phyloP scores from a whole-genome alignment of 1,284 basidiomycete species.

The Singerocomus inundabilis region DNA sequence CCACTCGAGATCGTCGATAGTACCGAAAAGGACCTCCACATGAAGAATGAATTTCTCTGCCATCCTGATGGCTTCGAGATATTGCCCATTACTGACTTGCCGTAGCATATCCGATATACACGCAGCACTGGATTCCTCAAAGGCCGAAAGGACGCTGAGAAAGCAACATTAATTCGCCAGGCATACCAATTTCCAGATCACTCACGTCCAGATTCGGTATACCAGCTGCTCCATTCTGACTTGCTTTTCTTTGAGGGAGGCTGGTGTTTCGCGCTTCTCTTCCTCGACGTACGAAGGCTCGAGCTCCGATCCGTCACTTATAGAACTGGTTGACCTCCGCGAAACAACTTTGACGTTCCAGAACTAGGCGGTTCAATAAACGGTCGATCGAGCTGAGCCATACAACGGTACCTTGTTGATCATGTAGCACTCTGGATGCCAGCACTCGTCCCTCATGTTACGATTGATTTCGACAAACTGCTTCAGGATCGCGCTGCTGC shows the following conservation, averaged over 20 bases:
- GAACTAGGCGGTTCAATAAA: slow-evolving; percentile 57
- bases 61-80: slow-evolving; percentile 96
- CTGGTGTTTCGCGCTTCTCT: slow-evolving; percentile 77
- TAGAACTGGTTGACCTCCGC: slow-evolving; percentile 61
- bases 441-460: slow-evolving; percentile 97
- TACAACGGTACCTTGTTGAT: slow-evolving; percentile 83
- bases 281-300: slow-evolving; percentile 66
- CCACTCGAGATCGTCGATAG: slow-evolving; percentile 94
- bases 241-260: slow-evolving; percentile 90
- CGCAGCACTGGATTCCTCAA: slow-evolving; percentile 98
- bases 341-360: slow-evolving; percentile 98
- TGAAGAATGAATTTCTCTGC: slow-evolving; percentile 99
- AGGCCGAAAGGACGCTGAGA: slow-evolving; percentile 86
- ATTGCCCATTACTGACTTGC: slow-evolving; percentile 95
- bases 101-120: slow-evolving; percentile 99
- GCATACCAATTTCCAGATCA: slow-evolving; percentile 17
- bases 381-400: slow-evolving; percentile 1
- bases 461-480: slow-evolving; percentile 99
- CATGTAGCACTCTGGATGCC: slow-evolving; percentile 99
- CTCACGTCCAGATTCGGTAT: slow-evolving; percentile 96
- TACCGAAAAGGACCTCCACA: slow-evolving; percentile 96
- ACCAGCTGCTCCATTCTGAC: slow-evolving; percentile 96
- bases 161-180: slow-evolving; percentile 6
- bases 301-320: slow-evolving; percentile 51
- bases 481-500: slow-evolving; percentile 97